Evolutionary conservation across 2,329 filamentous ascomycete species (phyloP), one percentile per base, ranked within the genome.

Genomic region (Aspergillus fijiensis): DNA sequence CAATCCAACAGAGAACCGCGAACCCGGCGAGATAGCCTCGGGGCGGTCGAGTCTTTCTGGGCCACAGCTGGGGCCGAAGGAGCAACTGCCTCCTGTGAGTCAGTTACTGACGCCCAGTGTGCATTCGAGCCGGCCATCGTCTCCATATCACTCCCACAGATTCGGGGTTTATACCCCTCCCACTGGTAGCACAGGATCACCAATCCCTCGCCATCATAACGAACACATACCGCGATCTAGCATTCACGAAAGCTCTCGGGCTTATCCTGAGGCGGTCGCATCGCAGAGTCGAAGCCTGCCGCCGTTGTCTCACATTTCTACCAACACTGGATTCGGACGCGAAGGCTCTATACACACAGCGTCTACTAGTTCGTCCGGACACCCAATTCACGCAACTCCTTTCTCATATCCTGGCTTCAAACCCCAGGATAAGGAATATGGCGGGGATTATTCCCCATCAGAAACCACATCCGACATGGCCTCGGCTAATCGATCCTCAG

Each of bases 61-160:
- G 12, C 59, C 50, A 35, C 65, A 60, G 57, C 61, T 61, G 52
- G 56, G 35, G 58, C 55, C 63, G 53, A 70, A 64, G 16, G 71
- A 74, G 54, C 72, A 73, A 55, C 67, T 79, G 11, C 77, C 77
- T 16, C 73, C 77, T 9, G 75, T 79, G 39, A 75, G 74, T 49
- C 74, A 77, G 59, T 64, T 79, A 49, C 65, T 79, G 53, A 76
- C 74, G 1, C 75, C 75, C 3, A 64, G 62, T 14, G 64, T 70
- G 16, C 67, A 65, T 39, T 64, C 70, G 11, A 72, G 63, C 56
- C 67, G 65, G 23, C 63, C 70, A 25, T 64, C 70, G 42, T 73
- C 73, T 45, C 66, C 71, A 4, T 72, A 70, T 59, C 57, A 63
- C 27, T 62, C 69, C n/a, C 66, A 63, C 51, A 52, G 65, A 49